Conservation (phyloP, 1,284 basidiomycete species). For the Rhodotorula mucilaginosa region DNA sequence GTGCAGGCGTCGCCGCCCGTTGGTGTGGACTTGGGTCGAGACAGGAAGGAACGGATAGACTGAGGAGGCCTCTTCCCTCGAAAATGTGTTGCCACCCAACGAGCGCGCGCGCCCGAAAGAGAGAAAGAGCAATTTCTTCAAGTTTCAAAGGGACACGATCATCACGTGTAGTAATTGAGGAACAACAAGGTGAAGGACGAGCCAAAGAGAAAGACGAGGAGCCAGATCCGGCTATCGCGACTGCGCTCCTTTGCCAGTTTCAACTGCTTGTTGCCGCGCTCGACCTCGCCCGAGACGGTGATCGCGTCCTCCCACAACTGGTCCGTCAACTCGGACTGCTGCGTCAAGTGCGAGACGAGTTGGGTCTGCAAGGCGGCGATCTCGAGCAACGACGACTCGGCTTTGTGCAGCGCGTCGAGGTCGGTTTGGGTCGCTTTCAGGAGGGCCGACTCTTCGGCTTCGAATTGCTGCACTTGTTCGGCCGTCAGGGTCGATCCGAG, state of each 20-base stretch:
- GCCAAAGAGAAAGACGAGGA: slow-evolving; percentile 80
- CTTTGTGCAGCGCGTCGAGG: slow-evolving; percentile 78
- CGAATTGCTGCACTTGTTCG: slow-evolving; percentile 86
- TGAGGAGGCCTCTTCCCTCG: background rate
- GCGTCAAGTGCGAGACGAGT: slow-evolving; percentile 76
- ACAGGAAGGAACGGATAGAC: background rate
- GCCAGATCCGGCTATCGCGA: slow-evolving; percentile 75
- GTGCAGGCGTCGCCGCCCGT: background rate
- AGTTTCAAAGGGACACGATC: background rate
- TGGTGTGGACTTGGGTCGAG: no score
- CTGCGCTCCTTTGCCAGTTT: slow-evolving; percentile 75
- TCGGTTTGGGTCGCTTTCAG: slow-evolving; percentile 76
- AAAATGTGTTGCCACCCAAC: background rate
- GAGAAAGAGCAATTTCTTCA: no score
- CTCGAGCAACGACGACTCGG: slow-evolving; percentile 80
- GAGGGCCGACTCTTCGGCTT: slow-evolving; percentile 80
- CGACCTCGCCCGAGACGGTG: slow-evolving; percentile 73
- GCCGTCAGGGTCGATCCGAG: slow-evolving; percentile 67
- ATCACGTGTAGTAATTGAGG: slow-evolving; percentile 61
- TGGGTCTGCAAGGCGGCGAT: slow-evolving; percentile 87
- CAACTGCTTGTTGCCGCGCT: slow-evolving; percentile 81
- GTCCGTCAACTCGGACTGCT: slow-evolving; percentile 84
- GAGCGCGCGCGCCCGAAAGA: background rate
- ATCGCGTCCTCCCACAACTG: slow-evolving; percentile 86
- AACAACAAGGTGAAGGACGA: slow-evolving; percentile 81